Evolutionary conservation across 2,329 filamentous ascomycete genomes (phyloP).

Genomic region (Pezicula carpinea): DNA sequence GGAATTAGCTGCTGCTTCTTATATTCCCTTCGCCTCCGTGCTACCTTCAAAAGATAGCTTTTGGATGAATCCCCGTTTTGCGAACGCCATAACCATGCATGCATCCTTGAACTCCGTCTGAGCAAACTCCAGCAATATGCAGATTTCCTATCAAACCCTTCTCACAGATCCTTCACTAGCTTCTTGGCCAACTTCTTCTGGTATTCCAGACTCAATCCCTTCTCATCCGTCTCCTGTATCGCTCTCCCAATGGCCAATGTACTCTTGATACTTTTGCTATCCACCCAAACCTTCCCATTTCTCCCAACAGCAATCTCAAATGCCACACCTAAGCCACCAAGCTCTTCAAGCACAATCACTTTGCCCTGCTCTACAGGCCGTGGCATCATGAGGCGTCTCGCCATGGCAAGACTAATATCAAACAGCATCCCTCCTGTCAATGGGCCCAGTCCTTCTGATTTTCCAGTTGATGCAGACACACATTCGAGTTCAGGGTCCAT

Average conservation of each 20-base stretch:
- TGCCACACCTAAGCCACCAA: slow-evolving; percentile 69
- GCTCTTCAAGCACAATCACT: slow-evolving; percentile 71
- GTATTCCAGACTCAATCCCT: slow-evolving; percentile 54
- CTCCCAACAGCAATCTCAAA: slow-evolving; percentile 93
- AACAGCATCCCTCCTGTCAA: slow-evolving; percentile 85
- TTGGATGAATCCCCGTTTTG: not conserved
- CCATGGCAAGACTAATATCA: slow-evolving; percentile 72
- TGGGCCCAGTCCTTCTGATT: slow-evolving; percentile 81
- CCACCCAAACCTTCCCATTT: slow-evolving; percentile 91
- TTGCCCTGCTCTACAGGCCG: slow-evolving; percentile 57
- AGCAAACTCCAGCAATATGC: slow-evolving; percentile 1
- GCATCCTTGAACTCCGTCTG: not conserved
- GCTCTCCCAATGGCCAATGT: slow-evolving; percentile 76
- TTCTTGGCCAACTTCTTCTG: slow-evolving; percentile 68
- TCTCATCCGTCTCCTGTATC: slow-evolving; percentile 72
- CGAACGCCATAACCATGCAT: not conserved
- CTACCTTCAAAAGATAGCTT: not conserved
- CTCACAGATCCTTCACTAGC: slow-evolving; percentile 43
- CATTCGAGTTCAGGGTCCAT: slow-evolving; percentile 91
- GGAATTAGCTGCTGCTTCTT: no score
- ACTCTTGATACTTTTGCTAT: slow-evolving; percentile 68
- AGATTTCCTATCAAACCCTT: not conserved
- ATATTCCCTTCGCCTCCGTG: no score
- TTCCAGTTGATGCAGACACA: slow-evolving; percentile 79
- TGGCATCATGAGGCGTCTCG: slow-evolving; percentile 69